A percentile compares a stretch with the other conserved stretches of the same genome.
These are phyloP conservation scores for Lecanosticta acicola DNA, from an alignment of 2,329 filamentous ascomycete species.

Conservation along the genomic window DNA sequence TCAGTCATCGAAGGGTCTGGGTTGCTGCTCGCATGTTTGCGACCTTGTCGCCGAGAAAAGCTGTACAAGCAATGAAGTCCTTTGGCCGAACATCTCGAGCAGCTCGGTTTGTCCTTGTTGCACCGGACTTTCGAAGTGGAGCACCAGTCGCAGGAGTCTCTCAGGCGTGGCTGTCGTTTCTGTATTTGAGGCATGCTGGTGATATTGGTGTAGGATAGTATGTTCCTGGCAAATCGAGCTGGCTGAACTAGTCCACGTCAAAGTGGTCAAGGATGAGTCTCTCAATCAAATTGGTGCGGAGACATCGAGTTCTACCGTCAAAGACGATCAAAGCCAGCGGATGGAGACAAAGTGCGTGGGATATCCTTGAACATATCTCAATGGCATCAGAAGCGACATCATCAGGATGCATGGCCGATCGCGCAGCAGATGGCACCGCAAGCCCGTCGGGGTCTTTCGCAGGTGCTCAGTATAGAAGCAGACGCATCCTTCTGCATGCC, in stretches of 20 bases:
- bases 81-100: slow-evolving; percentile 18
- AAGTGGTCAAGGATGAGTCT: background rate
- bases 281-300: background rate
- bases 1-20: background rate
- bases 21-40: slow-evolving; percentile 9
- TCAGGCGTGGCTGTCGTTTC: slow-evolving; percentile 6
- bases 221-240: too few species aligned
- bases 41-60: slow-evolving; percentile 22
- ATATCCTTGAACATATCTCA: background rate
- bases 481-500: background rate
- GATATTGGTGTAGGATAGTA: too few species aligned
- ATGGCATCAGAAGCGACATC: background rate
- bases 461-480: background rate
- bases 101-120: slow-evolving; percentile 16
- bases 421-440: background rate
- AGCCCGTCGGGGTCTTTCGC: background rate
- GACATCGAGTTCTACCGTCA: background rate
- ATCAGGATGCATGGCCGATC: background rate
- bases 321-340: background rate
- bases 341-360: too few species aligned
- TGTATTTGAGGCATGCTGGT: background rate
- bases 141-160: slow-evolving; percentile 19
- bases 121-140: slow-evolving; percentile 18
- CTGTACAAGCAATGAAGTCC: slow-evolving; percentile 20
- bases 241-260: background rate